Percentiles rank a stretch among this genome's conserved stretches.
Conservation (phyloP, 352 stramenopile species). For the Lagenidium giganteum region DNA sequence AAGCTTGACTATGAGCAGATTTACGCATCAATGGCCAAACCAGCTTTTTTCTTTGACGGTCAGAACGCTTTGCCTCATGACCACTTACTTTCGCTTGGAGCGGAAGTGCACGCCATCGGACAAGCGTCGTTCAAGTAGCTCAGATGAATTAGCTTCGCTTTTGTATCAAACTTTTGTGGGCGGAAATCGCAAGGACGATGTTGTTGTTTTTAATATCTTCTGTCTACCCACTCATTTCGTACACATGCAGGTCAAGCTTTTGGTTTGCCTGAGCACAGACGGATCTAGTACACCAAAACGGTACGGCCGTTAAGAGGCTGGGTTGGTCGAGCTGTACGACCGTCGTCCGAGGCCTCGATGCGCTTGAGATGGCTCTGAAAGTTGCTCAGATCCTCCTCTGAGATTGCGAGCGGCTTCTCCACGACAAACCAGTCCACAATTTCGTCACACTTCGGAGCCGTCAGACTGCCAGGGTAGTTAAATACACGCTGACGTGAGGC, state of each 20-base stretch:
- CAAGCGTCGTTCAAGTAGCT: conserved; percentile 1
- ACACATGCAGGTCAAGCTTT: too few species aligned
- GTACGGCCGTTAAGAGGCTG: conserved; percentile 18
- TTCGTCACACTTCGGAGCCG: conserved; percentile 21
- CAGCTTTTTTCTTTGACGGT: conserved; percentile 95
- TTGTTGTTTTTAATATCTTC: too few species aligned
- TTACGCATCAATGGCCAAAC: conserved; percentile 91
- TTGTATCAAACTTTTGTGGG: background rate
- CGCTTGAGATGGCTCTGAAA: conserved; percentile 10
- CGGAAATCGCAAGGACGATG: too few species aligned
- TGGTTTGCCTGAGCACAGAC: too few species aligned
- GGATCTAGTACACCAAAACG: conserved; percentile 11
- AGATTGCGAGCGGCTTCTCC: conserved; percentile 9
- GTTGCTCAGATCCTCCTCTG: conserved; percentile 7
- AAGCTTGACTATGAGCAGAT: conserved; percentile 88
- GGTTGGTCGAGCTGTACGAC: conserved; percentile 11
- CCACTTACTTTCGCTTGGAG: conserved; percentile 86
- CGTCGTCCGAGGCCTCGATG: conserved; percentile 12
- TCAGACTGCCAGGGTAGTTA: conserved; percentile 25
- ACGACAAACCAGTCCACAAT: conserved; percentile 29
- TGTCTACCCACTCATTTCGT: too few species aligned
- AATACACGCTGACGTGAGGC: conserved; percentile 3
- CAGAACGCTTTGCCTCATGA: conserved; percentile 88
- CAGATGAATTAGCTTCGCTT: background rate
- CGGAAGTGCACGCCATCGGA: conserved; percentile 92